These are phyloP conservation scores for Psilocybe subaeruginosa DNA, from an alignment of 768 basidiomycete species.

Conservation along the genomic window DNA sequence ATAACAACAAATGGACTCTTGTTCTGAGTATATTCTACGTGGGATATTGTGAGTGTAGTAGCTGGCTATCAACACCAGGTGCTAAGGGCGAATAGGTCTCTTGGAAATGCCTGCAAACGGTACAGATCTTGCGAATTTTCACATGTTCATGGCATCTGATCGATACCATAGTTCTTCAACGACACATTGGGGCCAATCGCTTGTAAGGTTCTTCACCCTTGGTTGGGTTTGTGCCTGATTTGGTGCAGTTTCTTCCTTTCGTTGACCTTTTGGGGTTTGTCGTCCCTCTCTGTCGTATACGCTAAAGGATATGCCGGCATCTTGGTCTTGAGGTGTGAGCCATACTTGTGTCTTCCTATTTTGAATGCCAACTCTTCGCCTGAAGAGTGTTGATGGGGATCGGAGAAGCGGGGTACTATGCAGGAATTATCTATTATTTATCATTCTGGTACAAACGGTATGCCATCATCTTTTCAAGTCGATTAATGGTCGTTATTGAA, in stretches of 20 bases:
- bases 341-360: background rate
- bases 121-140: constrained; percentile 10
- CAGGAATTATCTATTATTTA: constrained; percentile 63
- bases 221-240: background rate
- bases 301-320: constrained; percentile 55
- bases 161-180: constrained; percentile 48
- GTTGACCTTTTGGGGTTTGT: constrained; percentile 53
- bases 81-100: constrained; percentile 35
- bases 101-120: constrained; percentile 63
- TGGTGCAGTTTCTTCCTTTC: constrained; percentile 55
- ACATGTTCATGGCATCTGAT: background rate
- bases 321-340: constrained; percentile 46
- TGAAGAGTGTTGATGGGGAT: constrained; percentile 57
- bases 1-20: constrained; percentile 59
- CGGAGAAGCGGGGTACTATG: constrained; percentile 64
- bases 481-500: background rate
- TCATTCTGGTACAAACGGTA: constrained; percentile 59
- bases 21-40: constrained; percentile 63
- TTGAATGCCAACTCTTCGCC: background rate
- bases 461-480: background rate
- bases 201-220: constrained; percentile 38
- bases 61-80: background rate
- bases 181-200: constrained; percentile 58
- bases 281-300: constrained; percentile 55
- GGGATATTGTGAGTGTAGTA: constrained; percentile 49